Conservation (phyloP, 306 rosid genomes). For the Alnus glutinosa region DNA sequence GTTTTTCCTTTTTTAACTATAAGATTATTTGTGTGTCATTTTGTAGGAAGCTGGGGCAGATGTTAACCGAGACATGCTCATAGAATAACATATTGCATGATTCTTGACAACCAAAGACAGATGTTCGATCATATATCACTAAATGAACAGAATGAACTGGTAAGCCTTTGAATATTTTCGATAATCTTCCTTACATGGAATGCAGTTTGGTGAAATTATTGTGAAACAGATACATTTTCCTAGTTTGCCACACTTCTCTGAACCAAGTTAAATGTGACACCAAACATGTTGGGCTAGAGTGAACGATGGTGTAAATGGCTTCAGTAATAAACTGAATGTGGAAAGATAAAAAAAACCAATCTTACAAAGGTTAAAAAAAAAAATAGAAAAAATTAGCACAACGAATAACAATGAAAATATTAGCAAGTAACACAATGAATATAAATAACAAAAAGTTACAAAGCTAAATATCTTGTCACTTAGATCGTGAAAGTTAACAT, state of each 20-base stretch:
- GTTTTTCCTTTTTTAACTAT: not conserved
- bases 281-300: not conserved
- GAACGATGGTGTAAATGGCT: not conserved
- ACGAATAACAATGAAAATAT: not conserved
- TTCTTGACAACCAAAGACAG: not conserved
- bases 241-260: not conserved
- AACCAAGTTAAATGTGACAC: not conserved
- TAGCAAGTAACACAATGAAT: not conserved
- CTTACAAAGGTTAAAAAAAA: not conserved
- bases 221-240: not conserved
- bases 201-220: not conserved
- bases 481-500: constrained; percentile 1
- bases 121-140: not conserved
- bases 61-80: not conserved
- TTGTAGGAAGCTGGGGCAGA: not conserved
- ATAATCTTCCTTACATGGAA: not conserved
- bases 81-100: not conserved
- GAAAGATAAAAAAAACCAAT: not conserved
- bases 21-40: no score
- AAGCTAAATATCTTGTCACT: not conserved
- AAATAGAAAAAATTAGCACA: not conserved
- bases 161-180: not conserved
- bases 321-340: not conserved
- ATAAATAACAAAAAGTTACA: not conserved
- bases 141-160: not conserved